phyloP scores from a whole-genome alignment of 805 yeast genomes.

The Kuraishia piskuri region DNA sequence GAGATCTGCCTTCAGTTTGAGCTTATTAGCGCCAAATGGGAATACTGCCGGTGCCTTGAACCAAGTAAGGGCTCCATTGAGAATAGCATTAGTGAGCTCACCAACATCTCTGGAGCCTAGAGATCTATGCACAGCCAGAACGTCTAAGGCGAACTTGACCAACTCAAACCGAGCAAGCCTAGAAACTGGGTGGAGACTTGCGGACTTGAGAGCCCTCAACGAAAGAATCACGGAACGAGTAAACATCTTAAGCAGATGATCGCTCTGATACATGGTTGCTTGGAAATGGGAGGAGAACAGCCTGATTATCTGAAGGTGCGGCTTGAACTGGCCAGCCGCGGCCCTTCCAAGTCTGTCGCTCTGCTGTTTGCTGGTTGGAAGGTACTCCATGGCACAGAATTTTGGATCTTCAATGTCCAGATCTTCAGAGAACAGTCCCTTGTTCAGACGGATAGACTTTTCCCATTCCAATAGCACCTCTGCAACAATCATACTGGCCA shows the following conservation, averaged over 20 bases:
- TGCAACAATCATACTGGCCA: slow-evolving; percentile 52
- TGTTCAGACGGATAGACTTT: slow-evolving; percentile 42
- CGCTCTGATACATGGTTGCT: slow-evolving; percentile 66
- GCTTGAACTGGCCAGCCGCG: slow-evolving; percentile 42
- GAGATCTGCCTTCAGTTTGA: slow-evolving; percentile 64
- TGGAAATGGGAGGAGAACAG: slow-evolving; percentile 72
- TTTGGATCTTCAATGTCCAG: slow-evolving; percentile 54
- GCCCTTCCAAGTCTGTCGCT: slow-evolving; percentile 42
- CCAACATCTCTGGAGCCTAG: slow-evolving; percentile 36
- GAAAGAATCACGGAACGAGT: slow-evolving; percentile 53
- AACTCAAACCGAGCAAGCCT: slow-evolving; percentile 69
- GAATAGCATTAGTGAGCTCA: slow-evolving; percentile 39
- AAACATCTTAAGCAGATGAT: slow-evolving; percentile 59
- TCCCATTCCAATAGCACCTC: slow-evolving; percentile 70
- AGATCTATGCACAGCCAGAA: slow-evolving; percentile 46
- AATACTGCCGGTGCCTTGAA: slow-evolving; percentile 52
- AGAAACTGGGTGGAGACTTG: slow-evolving; percentile 79
- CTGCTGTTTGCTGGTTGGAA: slow-evolving; percentile 66
- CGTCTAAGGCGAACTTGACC: slow-evolving; percentile 56
- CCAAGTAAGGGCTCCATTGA: slow-evolving; percentile 74
- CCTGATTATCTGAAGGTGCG: slow-evolving; percentile 62
- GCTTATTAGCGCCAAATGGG: slow-evolving; percentile 80
- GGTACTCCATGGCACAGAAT: slow-evolving; percentile 73
- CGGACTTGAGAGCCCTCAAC: slow-evolving; percentile 38
- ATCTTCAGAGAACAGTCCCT: slow-evolving; percentile 56